Conservation (phyloP, 305 asterid genomes). For the Salvia sclarea region DNA sequence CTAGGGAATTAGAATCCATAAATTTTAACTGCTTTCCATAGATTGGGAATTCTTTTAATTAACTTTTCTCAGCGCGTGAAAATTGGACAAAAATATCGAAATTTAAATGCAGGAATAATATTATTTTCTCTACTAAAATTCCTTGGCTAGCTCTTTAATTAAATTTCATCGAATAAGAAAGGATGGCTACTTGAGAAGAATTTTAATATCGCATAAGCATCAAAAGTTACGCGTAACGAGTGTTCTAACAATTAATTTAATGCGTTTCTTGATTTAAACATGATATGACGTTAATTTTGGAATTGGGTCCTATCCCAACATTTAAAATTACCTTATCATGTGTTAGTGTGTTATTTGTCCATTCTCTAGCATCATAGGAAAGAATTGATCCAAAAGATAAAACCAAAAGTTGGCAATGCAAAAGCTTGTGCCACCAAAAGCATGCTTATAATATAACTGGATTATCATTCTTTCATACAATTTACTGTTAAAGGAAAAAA, state of each 20-base stretch:
- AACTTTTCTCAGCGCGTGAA: too few relatives aligned
- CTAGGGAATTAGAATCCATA: too few relatives aligned
- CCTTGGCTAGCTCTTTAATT: too few relatives aligned
- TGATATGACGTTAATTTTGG: neutral
- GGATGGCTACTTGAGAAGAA: neutral
- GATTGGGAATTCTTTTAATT: too few relatives aligned
- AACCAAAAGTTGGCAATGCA: conserved; percentile 31
- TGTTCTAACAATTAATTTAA: neutral
- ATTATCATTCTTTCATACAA: conserved; percentile 12
- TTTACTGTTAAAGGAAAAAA: conserved; percentile 24
- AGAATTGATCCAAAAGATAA: conserved; percentile 27
- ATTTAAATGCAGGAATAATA: neutral
- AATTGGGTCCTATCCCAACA: neutral
- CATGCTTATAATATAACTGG: conserved; percentile 20
- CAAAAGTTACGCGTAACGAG: neutral
- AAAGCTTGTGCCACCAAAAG: conserved; percentile 36
- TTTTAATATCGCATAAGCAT: neutral
- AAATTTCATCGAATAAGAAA: neutral
- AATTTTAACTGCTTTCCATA: too few relatives aligned
- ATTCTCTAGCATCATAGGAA: conserved; percentile 5
- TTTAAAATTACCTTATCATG: neutral
- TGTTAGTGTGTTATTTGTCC: neutral
- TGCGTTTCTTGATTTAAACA: neutral
- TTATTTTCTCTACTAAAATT: neutral
- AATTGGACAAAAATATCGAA: neutral